Evolutionary conservation across 305 asterid genomes (phyloP).

Genomic region (Fraxinus dipetala): DNA sequence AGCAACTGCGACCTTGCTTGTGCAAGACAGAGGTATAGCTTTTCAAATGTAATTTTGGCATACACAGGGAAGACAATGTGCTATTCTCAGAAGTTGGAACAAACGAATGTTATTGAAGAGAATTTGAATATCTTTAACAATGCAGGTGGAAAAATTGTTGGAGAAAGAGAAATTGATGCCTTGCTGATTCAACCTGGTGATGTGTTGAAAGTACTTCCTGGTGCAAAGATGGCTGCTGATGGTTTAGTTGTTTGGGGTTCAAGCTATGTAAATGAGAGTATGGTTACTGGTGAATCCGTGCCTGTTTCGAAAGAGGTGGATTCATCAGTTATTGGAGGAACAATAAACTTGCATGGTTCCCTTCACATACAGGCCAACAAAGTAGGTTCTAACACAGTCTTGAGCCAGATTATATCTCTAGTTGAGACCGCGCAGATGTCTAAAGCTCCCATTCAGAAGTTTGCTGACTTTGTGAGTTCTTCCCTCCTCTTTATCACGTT

Average conservation of each 20-base stretch:
- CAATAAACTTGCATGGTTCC: slow-evolving; percentile 86
- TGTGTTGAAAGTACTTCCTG: slow-evolving; percentile 83
- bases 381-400: slow-evolving; percentile 90
- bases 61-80: background rate
- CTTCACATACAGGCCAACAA: slow-evolving; percentile 80
- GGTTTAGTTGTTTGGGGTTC: slow-evolving; percentile 95
- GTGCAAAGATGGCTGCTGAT: slow-evolving; percentile 91
- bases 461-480: slow-evolving; percentile 85
- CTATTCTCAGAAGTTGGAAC: slow-evolving; percentile 8
- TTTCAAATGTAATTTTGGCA: slow-evolving; percentile 10
- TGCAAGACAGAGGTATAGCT: slow-evolving; percentile 66
- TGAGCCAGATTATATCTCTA: slow-evolving; percentile 94
- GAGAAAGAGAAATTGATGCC: slow-evolving; percentile 91
- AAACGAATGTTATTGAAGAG: background rate
- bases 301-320: slow-evolving; percentile 69
- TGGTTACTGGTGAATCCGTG: slow-evolving; percentile 97
- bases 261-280: slow-evolving; percentile 90
- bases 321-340: slow-evolving; percentile 83
- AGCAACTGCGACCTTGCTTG: slow-evolving; percentile 77
- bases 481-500: slow-evolving; percentile 18
- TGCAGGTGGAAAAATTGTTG: slow-evolving; percentile 80
- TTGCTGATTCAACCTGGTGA: slow-evolving; percentile 95
- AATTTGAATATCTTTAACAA: slow-evolving; percentile 22
- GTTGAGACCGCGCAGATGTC: slow-evolving; percentile 99
- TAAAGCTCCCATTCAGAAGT: slow-evolving; percentile 97